Evolutionary conservation across 2,329 filamentous ascomycete genomes (phyloP).

Genomic region (Arthrobotrys iridis): DNA sequence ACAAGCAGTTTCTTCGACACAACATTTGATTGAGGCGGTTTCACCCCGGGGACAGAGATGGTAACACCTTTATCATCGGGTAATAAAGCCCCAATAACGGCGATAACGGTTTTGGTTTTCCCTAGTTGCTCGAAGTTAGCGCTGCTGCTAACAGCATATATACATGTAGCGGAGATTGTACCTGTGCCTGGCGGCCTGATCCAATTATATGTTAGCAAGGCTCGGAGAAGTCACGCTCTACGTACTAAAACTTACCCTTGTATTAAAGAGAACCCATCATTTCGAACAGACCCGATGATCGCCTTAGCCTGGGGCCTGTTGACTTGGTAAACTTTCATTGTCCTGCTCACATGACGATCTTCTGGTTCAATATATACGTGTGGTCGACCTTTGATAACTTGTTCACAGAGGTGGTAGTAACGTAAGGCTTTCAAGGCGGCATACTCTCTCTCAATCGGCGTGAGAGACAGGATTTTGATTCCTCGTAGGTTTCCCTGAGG

Average conservation of each 20-base stretch:
- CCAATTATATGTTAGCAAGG: constrained; percentile 58
- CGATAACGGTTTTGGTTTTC: constrained; percentile 97
- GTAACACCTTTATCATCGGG: constrained; percentile 60
- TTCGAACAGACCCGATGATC: constrained; percentile 89
- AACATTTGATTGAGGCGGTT: constrained; percentile 60
- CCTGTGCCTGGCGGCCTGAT: constrained; percentile 81
- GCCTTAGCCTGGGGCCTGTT: constrained; percentile 91
- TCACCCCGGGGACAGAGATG: constrained; percentile 57
- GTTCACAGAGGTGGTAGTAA: constrained; percentile 94
- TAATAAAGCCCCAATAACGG: constrained; percentile 89
- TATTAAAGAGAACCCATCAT: constrained; percentile 95
- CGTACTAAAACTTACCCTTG: constrained; percentile 77
- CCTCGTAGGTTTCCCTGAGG: constrained; percentile 42
- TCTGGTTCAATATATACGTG: constrained; percentile 86
- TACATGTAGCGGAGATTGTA: background rate
- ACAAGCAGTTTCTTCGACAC: constrained; percentile 85
- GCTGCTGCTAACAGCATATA: background rate
- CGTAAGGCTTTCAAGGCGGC: constrained; percentile 88
- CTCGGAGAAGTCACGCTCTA: too few relatives aligned
- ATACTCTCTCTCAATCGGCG: constrained; percentile 93
- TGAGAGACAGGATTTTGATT: constrained; percentile 68
- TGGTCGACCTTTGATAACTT: constrained; percentile 87
- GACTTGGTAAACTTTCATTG: constrained; percentile 80
- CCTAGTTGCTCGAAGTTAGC: constrained; percentile 63
- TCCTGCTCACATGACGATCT: constrained; percentile 74